Evolutionary conservation across 176 grass and related monocot genomes (phyloP).

Genomic region (Aegilops tauschii): DNA sequence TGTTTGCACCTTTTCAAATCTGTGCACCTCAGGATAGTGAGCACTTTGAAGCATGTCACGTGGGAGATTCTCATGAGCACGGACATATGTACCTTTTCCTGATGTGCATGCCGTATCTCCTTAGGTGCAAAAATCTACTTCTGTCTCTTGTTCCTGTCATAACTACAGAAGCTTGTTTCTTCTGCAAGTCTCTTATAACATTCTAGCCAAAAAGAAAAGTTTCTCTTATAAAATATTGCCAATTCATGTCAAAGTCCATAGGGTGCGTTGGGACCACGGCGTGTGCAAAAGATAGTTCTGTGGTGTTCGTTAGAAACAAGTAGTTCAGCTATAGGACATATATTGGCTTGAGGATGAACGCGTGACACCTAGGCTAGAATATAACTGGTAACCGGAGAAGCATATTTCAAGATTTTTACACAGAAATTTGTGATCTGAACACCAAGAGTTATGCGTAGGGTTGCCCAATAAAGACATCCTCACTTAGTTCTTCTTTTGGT

Average conservation of each 20-base stretch:
- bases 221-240: not conserved
- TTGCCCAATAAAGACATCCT: not conserved
- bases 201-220: not conserved
- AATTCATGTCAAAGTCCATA: not conserved
- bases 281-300: not conserved
- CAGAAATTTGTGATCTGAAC: not conserved
- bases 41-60: conserved; percentile 1
- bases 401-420: not conserved
- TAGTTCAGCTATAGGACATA: conserved; percentile 18
- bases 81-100: conserved; percentile 12
- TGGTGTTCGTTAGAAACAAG: conserved; percentile 15
- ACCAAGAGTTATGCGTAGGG: not conserved
- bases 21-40: not conserved
- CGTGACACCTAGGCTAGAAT: not conserved
- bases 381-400: conserved; percentile 1
- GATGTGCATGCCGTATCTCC: conserved; percentile 6
- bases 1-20: not conserved
- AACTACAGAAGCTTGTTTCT: conserved; percentile 21
- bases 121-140: conserved; percentile 10
- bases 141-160: not conserved
- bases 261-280: not conserved
- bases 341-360: conserved; percentile 22
- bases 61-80: conserved; percentile 2
- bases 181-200: not conserved
- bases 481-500: not conserved